Conservation (phyloP, 306 rosid genomes). For the Trichosanthes cucumerina region DNA sequence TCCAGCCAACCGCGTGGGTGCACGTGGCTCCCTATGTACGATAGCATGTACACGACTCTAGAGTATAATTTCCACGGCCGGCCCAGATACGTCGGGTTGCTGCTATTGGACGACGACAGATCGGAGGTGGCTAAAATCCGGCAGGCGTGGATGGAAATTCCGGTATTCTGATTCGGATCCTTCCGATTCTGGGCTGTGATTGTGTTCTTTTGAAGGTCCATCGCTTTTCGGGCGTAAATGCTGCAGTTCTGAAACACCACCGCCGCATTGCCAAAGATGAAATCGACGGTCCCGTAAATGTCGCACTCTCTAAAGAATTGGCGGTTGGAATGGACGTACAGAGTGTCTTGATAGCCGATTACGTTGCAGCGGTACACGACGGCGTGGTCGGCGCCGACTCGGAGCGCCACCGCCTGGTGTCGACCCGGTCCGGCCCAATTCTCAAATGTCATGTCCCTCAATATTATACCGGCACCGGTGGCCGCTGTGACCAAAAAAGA, state of each 20-base stretch:
- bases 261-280: constrained; percentile 90
- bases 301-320: constrained; percentile 74
- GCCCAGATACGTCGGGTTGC: constrained; percentile 52
- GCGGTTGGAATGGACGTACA: constrained; percentile 87
- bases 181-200: constrained; percentile 91
- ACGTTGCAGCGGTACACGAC: constrained; percentile 72
- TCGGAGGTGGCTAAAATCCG: constrained; percentile 47
- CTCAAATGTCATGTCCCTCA: constrained; percentile 71
- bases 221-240: constrained; percentile 72
- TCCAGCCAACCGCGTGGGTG: constrained; percentile 87
- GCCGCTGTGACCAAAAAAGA: constrained; percentile 45
- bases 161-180: constrained; percentile 94
- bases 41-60: constrained; percentile 60
- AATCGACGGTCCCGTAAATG: constrained; percentile 75
- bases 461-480: constrained; percentile 70
- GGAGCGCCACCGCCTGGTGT: constrained; percentile 96
- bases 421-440: constrained; percentile 71
- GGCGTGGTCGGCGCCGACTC: constrained; percentile 76
- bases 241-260: constrained; percentile 82
- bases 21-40: constrained; percentile 63
- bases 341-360: constrained; percentile 74
- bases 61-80: constrained; percentile 95
- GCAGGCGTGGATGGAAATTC: constrained; percentile 78
- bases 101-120: constrained; percentile 36
- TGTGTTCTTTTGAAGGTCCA: constrained; percentile 59